These are phyloP conservation scores for Mycena latifolia DNA, from an alignment of 768 basidiomycete genomes.

Conservation along the genomic window DNA sequence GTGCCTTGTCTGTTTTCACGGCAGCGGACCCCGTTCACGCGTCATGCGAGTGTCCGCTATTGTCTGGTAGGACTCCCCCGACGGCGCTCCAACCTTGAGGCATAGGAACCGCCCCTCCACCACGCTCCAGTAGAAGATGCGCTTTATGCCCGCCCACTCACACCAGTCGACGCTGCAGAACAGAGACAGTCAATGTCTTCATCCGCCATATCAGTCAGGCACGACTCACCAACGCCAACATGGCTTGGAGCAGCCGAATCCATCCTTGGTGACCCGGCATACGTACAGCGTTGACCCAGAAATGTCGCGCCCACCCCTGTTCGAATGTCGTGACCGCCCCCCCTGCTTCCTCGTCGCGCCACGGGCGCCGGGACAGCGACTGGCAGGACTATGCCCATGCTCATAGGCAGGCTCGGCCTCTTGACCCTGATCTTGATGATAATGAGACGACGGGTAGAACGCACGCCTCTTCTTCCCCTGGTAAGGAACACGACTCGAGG, in stretches of 20 bases:
- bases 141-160: slow-evolving; percentile 67
- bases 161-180: slow-evolving; percentile 63
- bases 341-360: slow-evolving; percentile 5
- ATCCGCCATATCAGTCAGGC: not conserved
- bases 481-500: slow-evolving; percentile 24
- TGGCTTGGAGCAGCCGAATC: slow-evolving; percentile 62
- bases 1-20: not conserved
- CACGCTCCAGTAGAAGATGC: slow-evolving; percentile 66
- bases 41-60: slow-evolving; percentile 16
- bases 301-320: slow-evolving; percentile 36
- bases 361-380: not conserved
- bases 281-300: slow-evolving; percentile 57
- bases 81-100: slow-evolving; percentile 58
- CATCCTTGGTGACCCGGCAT: slow-evolving; percentile 61
- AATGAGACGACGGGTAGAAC: slow-evolving; percentile 20
- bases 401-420: slow-evolving; percentile 19
- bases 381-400: not conserved
- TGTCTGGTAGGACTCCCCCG: slow-evolving; percentile 56
- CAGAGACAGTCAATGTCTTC: slow-evolving; percentile 3
- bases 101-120: slow-evolving; percentile 48
- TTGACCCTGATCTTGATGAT: slow-evolving; percentile 25
- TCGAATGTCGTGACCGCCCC: slow-evolving; percentile 40
- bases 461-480: slow-evolving; percentile 16
- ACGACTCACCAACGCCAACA: slow-evolving; percentile 60
- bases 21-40: not conserved